phyloP scores from a whole-genome alignment of 345 rosid species.

The Acer negundo region DNA sequence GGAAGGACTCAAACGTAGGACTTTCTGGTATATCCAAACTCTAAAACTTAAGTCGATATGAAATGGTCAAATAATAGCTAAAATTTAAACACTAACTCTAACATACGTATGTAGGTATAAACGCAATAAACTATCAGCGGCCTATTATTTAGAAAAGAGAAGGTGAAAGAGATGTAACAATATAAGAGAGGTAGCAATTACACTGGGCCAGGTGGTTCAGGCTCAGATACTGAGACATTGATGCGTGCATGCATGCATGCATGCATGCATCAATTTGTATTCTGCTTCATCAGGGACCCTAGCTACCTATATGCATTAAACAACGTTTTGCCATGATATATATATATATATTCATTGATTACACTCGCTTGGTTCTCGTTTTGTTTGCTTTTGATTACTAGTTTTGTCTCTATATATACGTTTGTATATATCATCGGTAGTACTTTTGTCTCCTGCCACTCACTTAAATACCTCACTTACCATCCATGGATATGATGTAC shows the following conservation, averaged over 20 bases:
- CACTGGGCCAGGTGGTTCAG: conserved; percentile 3
- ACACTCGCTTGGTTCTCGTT: conserved; percentile 19
- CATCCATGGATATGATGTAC: neutral
- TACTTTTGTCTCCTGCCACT: neutral
- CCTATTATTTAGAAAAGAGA: no score
- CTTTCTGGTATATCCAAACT: no score
- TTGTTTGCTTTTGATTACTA: neutral
- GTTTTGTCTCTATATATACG: conserved; percentile 17
- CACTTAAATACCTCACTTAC: neutral
- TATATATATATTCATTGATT: conserved; percentile 10
- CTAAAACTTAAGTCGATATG: no score
- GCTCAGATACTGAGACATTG: neutral
- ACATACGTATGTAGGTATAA: no score
- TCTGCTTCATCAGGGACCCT: neutral
- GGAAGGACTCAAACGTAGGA: no score
- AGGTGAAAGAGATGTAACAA: conserved; percentile 20
- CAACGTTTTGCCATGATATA: conserved; percentile 4
- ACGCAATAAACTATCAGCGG: no score
- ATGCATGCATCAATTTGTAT: neutral
- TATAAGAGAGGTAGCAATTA: neutral
- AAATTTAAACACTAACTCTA: no score
- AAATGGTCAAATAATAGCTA: no score
- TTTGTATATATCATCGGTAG: neutral
- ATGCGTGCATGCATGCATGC: conserved; percentile 8
- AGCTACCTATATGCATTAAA: conserved; percentile 15